Percentiles rank a stretch among this genome's conserved stretches.
Conservation (phyloP, 768 basidiomycete genomes). For the Tulasnella sp. region DNA sequence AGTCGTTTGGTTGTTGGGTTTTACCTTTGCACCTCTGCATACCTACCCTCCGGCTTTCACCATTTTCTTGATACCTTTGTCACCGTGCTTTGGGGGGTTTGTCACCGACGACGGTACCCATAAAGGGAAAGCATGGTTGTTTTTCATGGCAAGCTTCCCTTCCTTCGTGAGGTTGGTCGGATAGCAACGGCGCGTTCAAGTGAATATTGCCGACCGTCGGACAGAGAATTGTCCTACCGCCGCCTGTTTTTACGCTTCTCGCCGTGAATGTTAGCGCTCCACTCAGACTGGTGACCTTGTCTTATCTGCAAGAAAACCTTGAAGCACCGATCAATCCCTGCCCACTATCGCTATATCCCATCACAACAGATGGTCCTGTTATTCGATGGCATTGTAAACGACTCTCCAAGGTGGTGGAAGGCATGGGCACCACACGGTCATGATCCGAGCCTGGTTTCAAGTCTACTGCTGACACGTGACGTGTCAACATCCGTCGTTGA, state of each 20-base stretch:
- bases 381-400: neutral
- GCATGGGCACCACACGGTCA: neutral
- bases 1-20: neutral
- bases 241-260: neutral
- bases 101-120: neutral
- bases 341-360: neutral
- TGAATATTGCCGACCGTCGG: neutral
- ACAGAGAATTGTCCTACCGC: neutral
- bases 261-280: neutral
- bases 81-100: neutral
- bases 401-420: neutral
- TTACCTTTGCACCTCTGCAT: neutral
- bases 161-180: neutral
- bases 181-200: neutral
- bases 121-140: neutral
- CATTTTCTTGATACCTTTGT: constrained; percentile 2
- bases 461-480: neutral
- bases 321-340: neutral
- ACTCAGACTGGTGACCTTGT: neutral
- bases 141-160: neutral
- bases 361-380: neutral
- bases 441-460: neutral
- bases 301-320: neutral
- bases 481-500: neutral
- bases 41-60: neutral